Percentiles rank a stretch among this genome's conserved stretches.
These are phyloP conservation scores for Scenedesmus sp. DNA, from an alignment of 163 green algal genomes.

Conservation along the genomic window DNA sequence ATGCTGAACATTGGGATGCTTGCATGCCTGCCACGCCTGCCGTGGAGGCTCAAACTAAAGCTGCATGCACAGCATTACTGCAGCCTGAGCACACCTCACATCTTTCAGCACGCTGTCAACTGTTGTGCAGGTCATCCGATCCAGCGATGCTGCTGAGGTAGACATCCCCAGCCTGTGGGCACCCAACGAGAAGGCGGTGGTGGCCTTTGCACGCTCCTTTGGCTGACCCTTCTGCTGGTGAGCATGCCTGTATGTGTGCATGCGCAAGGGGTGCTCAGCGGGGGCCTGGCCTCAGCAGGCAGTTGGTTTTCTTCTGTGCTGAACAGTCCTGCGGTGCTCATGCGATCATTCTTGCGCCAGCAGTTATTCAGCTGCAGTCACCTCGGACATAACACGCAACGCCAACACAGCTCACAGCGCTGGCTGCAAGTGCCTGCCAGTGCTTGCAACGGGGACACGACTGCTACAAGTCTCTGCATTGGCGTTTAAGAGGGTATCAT, in stretches of 20 bases:
- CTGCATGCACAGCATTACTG: not conserved
- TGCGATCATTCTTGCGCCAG: too few species aligned
- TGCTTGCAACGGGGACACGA: too few species aligned
- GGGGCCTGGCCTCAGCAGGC: not conserved
- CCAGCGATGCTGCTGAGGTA: conserved; percentile 49
- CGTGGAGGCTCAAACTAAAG: not conserved
- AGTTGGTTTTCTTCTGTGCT: too few species aligned
- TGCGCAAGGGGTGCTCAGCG: not conserved
- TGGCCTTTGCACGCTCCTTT: conserved; percentile 63
- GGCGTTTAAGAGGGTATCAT: too few species aligned
- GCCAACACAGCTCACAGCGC: too few species aligned
- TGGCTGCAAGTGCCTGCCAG: too few species aligned
- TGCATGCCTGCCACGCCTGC: not conserved
- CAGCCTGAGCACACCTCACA: not conserved
- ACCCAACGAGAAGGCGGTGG: conserved; percentile 53
- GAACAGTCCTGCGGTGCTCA: too few species aligned
- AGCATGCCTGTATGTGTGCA: not conserved
- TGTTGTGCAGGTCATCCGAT: conserved; percentile 30
- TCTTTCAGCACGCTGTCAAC: not conserved
- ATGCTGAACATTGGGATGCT: too few species aligned
- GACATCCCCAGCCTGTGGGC: conserved; percentile 62
- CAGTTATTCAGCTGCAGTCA: too few species aligned
- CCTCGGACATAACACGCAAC: too few species aligned
- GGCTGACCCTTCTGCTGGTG: conserved; percentile 68
- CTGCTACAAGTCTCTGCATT: too few species aligned